A percentile compares a stretch with the other conserved stretches of the same genome.
These are phyloP conservation scores for Bruguiera sexangula DNA, from an alignment of 345 rosid genomes.

Conservation along the genomic window DNA sequence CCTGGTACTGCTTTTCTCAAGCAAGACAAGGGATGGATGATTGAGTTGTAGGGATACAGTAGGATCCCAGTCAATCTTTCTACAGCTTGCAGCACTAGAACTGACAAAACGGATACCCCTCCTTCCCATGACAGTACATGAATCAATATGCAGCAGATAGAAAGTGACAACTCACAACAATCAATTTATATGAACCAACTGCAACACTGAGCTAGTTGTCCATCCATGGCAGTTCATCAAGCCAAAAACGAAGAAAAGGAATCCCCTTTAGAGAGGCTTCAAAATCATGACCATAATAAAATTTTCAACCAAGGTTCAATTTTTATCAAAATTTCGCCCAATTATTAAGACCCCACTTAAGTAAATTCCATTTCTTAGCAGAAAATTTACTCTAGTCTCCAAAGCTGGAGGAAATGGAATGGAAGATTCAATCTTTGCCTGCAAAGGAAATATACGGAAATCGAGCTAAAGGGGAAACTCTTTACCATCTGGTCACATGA, in stretches of 20 bases:
- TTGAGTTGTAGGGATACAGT: slow-evolving; percentile 39
- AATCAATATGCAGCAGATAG: neutral
- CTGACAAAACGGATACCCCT: slow-evolving; percentile 34
- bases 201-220: neutral
- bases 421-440: too few relatives aligned
- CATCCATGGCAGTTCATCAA: neutral
- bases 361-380: too few relatives aligned
- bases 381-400: too few relatives aligned
- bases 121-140: slow-evolving; percentile 17
- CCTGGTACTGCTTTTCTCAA: slow-evolving; percentile 43
- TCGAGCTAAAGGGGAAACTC: too few relatives aligned
- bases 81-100: slow-evolving; percentile 13
- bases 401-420: too few relatives aligned
- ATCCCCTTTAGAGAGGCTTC: slow-evolving; percentile 13
- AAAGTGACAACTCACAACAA: too few relatives aligned
- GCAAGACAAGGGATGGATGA: slow-evolving; percentile 45
- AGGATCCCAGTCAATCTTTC: slow-evolving; percentile 45
- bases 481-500: too few relatives aligned
- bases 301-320: too few relatives aligned
- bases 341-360: too few relatives aligned
- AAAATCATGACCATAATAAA: neutral
- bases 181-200: neutral
- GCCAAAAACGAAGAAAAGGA: neutral
- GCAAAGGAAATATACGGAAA: too few relatives aligned
- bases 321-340: too few relatives aligned